Percentiles rank a stretch among this genome's conserved stretches.
Evolutionary conservation across 441 rosid species (phyloP).

Genomic region (Isatis lusitanica): DNA sequence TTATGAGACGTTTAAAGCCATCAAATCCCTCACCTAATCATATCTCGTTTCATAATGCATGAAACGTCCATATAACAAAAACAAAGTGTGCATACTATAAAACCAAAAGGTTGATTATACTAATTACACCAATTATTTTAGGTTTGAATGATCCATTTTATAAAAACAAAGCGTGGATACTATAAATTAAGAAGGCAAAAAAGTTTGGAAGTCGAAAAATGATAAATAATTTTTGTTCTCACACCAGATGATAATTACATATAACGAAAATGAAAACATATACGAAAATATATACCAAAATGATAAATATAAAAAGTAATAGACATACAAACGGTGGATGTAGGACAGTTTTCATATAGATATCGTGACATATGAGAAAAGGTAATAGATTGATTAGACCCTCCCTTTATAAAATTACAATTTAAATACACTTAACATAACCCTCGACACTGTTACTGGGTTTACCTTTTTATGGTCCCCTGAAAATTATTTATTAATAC

Average conservation of each 20-base stretch:
- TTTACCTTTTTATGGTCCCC: not conserved
- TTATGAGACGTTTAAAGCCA: slow-evolving; percentile 27
- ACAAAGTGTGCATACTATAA: too few relatives aligned
- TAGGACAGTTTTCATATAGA: slow-evolving; percentile 2
- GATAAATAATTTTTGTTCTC: not conserved
- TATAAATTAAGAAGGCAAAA: not conserved
- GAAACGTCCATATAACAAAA: not conserved
- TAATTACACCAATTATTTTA: slow-evolving; percentile 23
- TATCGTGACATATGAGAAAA: slow-evolving; percentile 5
- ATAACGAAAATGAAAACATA: not conserved
- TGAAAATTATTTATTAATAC: not conserved
- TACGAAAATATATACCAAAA: not conserved
- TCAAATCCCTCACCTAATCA: slow-evolving; percentile 52
- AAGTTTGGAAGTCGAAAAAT: not conserved
- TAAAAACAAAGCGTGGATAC: not conserved
- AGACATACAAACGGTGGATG: not conserved
- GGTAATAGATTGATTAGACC: slow-evolving; percentile 23
- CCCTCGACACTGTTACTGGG: not conserved
- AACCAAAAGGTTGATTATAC: slow-evolving; percentile 39
- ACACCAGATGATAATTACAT: not conserved
- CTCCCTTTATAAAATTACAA: slow-evolving; percentile 3
- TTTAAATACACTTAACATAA: slow-evolving; percentile 20
- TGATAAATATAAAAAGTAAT: not conserved
- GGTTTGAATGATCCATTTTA: not conserved
- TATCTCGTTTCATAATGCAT: slow-evolving; percentile 28